These are phyloP conservation scores for Luvunga scandens DNA, from an alignment of 345 rosid species.

Conservation along the genomic window DNA sequence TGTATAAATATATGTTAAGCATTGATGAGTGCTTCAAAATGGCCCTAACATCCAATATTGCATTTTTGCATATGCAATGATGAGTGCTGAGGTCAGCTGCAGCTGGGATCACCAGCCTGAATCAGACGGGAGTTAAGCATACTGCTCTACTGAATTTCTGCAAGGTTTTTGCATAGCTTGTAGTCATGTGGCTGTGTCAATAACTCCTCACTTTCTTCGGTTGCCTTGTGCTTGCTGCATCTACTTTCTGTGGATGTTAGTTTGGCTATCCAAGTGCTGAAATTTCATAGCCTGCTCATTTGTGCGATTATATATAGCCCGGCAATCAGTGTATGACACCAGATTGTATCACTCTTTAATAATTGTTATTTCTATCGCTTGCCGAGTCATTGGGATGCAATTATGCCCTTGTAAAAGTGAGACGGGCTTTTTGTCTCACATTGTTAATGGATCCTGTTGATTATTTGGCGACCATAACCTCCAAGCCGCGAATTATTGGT, in stretches of 20 bases:
- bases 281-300: background rate
- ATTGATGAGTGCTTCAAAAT: background rate
- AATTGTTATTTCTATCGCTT: background rate
- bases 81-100: constrained; percentile 84
- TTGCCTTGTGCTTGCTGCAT: constrained; percentile 49
- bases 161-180: constrained; percentile 66
- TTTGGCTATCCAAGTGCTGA: constrained; percentile 51
- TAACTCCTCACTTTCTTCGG: constrained; percentile 66
- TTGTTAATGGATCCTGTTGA: background rate
- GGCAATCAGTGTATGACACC: background rate
- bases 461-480: background rate
- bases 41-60: background rate
- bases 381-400: background rate
- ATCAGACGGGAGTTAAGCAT: constrained; percentile 71
- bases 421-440: background rate
- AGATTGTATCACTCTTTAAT: too few species aligned
- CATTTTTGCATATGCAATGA: constrained; percentile 62
- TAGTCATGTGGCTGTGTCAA: constrained; percentile 62
- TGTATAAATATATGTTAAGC: background rate
- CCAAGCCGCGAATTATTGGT: background rate
- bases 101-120: constrained; percentile 74
- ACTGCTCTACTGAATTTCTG: constrained; percentile 80
- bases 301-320: background rate
- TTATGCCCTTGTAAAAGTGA: constrained; percentile 1
- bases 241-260: constrained; percentile 54